Evolutionary conservation across 495 filamentous ascomycete species (phyloP).

Genomic region (Penicillium salamii): DNA sequence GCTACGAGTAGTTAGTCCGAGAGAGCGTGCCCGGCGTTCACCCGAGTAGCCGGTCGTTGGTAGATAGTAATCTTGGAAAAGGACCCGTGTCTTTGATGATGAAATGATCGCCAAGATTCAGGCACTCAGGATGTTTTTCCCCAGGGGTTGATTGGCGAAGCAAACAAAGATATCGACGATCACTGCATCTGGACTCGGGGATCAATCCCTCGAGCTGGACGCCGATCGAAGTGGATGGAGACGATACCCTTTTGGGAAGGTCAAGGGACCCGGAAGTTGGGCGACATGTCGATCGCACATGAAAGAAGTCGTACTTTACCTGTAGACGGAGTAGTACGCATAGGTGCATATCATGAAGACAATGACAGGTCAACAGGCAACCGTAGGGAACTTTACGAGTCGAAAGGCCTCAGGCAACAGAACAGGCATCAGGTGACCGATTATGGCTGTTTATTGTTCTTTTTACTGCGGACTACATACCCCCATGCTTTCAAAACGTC

Average conservation of each 20-base stretch:
- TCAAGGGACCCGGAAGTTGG: not conserved
- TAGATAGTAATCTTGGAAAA: not conserved
- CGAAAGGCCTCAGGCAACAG: too few relatives aligned
- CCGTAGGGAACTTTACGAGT: too few relatives aligned
- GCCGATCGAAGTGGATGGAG: not conserved
- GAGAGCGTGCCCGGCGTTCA: not conserved
- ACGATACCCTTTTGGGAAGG: conserved; percentile 5
- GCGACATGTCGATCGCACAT: not conserved
- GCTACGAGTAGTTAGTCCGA: too few relatives aligned
- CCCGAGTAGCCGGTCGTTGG: not conserved
- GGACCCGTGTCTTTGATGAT: not conserved
- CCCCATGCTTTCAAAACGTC: too few relatives aligned
- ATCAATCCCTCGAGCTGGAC: conserved; percentile 2
- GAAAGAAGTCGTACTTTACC: too few relatives aligned
- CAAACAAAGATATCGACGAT: conserved; percentile 2
- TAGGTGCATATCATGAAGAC: not conserved
- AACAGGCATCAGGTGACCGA: conserved; percentile 15
- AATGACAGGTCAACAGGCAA: too few relatives aligned
- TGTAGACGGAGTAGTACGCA: too few relatives aligned
- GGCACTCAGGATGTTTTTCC: not conserved
- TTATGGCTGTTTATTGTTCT: conserved; percentile 21
- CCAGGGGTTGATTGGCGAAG: not conserved
- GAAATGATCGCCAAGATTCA: not conserved
- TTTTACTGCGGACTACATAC: too few relatives aligned
- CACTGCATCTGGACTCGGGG: conserved; percentile 1